Evolutionary conservation across 139 green algal species (phyloP).

Genomic region (Asterochloris erici): DNA sequence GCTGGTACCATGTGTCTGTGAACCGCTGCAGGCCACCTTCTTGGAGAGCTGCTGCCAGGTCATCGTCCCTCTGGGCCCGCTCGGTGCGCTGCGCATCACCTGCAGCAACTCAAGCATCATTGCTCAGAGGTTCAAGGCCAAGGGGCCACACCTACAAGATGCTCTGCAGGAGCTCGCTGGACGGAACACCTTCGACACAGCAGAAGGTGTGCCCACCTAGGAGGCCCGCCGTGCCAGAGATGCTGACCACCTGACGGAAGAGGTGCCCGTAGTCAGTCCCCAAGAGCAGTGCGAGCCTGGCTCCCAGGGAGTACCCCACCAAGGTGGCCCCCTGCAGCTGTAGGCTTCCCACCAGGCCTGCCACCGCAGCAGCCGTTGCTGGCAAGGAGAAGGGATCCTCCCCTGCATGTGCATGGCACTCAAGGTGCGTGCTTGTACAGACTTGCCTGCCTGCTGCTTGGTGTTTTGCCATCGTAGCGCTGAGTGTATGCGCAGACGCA

Average conservation of each 20-base stretch:
- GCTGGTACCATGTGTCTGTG: slow-evolving; percentile 68
- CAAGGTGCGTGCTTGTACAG: not conserved
- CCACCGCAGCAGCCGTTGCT: slow-evolving; percentile 31
- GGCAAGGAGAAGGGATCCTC: slow-evolving; percentile 32
- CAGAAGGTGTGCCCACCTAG: not conserved
- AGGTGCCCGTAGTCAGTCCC: slow-evolving; percentile 18
- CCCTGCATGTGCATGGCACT: not conserved
- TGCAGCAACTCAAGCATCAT: not conserved
- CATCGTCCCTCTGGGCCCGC: slow-evolving; percentile 32
- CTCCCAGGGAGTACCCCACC: slow-evolving; percentile 84
- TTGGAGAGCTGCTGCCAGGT: slow-evolving; percentile 38
- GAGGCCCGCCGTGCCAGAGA: slow-evolving; percentile 55
- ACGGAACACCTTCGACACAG: not conserved
- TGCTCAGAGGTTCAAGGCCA: not conserved
- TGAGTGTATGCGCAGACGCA: not conserved
- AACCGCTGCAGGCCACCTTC: slow-evolving; percentile 44
- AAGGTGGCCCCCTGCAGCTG: slow-evolving; percentile 25
- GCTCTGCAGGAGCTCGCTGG: not conserved
- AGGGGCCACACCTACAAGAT: not conserved
- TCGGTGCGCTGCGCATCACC: not conserved
- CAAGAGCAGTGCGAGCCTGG: slow-evolving; percentile 60
- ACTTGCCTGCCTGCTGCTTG: not conserved
- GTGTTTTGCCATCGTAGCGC: not conserved
- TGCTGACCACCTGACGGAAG: slow-evolving; percentile 33
- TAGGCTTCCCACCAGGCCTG: slow-evolving; percentile 22